Base-by-base conservation (phyloP, 306 rosid species). In the Begonia peltatifolia region DNA sequence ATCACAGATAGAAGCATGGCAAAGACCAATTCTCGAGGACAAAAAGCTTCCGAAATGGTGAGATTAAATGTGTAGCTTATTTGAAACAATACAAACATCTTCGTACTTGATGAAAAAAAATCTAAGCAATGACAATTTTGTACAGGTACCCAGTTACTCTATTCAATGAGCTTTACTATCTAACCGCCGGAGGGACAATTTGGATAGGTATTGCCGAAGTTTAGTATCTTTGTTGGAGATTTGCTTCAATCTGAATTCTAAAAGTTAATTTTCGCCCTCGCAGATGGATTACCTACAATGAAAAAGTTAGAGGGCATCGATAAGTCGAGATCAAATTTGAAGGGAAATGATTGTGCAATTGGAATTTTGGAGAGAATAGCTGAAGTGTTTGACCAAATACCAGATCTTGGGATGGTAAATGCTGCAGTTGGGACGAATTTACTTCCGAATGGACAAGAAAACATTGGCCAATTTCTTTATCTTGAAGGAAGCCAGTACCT, bases 41-140 rank as follows among this genome's bases (percentile, higher is more conserved):
- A 71, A 89, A 74, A 80, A 85, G 53, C 51, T 85, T 78, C 97
- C 97, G 52, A 86, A 89, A 72, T 89, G 97, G 97, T 85, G 80
- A 65, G 84, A 66, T 68, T 71, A 11, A 54, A 30, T 57, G 20
- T 46, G 49, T 64, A 55, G 5, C 38, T 30, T 30, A 9, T 30
- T 6, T 7, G 38, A 30, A 30, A 30, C 38, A 30, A 7, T 7
- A 30, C 8, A 30, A 30, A 30, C 8, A 30, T 30, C 38, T 30
- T 5, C 38, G 8, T 2, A 20, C 2, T 20, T 20, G 38, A 6
- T 9, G 6, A 30, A 30, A 30, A 30, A 6, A 30, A 30, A 30
- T 30, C 38, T 30, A 1, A 30, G 3, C 38, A 30, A 3, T 30
- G 38, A 30, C 1, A 30, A 30, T 61, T 69, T 30, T 58, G 35